Base-by-base conservation (phyloP, 352 stramenopile species). In the Phytopythium ostracodes region DNA sequence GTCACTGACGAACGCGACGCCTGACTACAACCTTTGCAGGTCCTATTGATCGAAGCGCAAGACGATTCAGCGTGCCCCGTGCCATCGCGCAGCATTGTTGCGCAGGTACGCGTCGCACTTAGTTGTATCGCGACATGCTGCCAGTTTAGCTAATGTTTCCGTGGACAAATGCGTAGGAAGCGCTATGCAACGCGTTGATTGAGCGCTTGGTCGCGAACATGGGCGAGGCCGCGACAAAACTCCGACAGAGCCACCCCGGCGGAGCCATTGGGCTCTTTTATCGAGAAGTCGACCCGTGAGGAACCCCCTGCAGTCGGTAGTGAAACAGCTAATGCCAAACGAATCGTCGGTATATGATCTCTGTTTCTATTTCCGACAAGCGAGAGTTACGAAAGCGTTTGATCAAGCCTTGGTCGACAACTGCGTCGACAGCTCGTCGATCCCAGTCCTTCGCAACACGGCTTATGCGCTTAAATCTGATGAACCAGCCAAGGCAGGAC, bases 61-160 rank as follows among this genome's bases (percentile, higher is more conserved):
- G 86, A 94, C 60, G 62, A 77, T 6, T 43, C 20, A 2, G 47
- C 50, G 14, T 91, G 79, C 35, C 84, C 83, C 31, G 81, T 94
- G 40, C 86, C 86, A 4, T 86, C 83, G 1, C 85, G 84, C 46
- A 92, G 83, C 58, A 92, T 94, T 33, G 65, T 94, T 24, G 80
- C 84, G 15, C 86, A 92, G 76, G 83, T 90, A 60, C 3, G 38
- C 2, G 18, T 10, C 27, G 29, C 29, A n/a, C n/a, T n/a, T n/a
- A n/a, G n/a, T n/a, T n/a, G n/a, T n/a, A n/a, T n/a, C n/a, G n/a
- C n/a, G 27, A 42, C 51, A 2, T 5, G 22, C 24, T 43, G 22
- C 36, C 36, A 59, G n/a, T 29, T 56, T 58, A 18, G 15, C 42
- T 56, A n/a, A 18, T 53, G 35, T 22, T 52, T 35, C 24, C 9